Evolutionary conservation across 2,329 filamentous ascomycete species (phyloP).

Genomic region (Ophiostoma ips): DNA sequence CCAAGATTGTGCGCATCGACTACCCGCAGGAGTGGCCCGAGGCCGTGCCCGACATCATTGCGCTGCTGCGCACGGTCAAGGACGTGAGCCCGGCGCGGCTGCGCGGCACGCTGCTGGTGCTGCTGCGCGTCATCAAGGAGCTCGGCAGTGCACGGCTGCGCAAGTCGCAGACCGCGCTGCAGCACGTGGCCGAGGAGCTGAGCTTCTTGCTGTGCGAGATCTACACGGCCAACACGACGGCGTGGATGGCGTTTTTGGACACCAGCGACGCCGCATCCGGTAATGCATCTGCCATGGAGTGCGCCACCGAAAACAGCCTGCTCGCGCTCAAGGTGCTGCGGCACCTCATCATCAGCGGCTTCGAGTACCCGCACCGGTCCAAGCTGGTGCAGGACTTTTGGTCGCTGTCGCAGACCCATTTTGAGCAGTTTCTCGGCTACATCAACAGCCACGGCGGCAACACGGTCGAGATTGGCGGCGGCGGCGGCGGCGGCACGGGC

Average conservation of each 20-base stretch:
- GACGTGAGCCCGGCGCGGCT: conserved; percentile 51
- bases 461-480: background rate
- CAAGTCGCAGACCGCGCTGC: conserved; percentile 60
- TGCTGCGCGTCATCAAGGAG: conserved; percentile 84
- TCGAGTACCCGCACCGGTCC: conserved; percentile 70
- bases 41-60: conserved; percentile 45
- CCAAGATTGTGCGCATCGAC: conserved; percentile 81
- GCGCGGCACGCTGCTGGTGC: conserved; percentile 56
- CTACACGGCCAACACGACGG: conserved; percentile 58
- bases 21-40: conserved; percentile 76
- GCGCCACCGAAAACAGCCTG: conserved; percentile 63
- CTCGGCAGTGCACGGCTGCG: conserved; percentile 66
- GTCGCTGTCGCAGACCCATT: conserved; percentile 62
- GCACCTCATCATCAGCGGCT: conserved; percentile 66
- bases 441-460: conserved; percentile 33
- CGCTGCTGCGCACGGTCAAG: conserved; percentile 45
- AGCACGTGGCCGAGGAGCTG: conserved; percentile 68
- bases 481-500: conserved; percentile 24
- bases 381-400: conserved; percentile 67
- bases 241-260: conserved; percentile 49
- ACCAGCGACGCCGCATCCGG: conserved; percentile 33
- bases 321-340: conserved; percentile 67
- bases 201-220: conserved; percentile 67
- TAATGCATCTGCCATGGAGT: conserved; percentile 34
- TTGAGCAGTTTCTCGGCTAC: conserved; percentile 59